Conservation (phyloP, 2,329 filamentous ascomycete species). For the Calonectria pseudoturangicola region DNA sequence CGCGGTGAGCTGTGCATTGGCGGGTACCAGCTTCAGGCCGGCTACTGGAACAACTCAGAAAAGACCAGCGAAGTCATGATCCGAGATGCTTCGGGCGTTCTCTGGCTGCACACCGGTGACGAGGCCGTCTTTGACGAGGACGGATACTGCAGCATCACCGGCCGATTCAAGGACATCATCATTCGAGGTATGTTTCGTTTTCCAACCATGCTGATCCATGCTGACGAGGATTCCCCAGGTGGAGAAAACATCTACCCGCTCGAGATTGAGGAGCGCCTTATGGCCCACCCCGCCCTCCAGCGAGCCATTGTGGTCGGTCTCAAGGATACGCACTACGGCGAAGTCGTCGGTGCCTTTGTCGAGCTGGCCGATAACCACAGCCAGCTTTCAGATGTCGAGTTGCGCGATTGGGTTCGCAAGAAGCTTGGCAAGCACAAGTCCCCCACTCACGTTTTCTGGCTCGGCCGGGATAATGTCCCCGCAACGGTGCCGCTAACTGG, state of each 20-base stretch:
- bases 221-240: constrained; percentile 63
- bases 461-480: constrained; percentile 77
- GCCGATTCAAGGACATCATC: constrained; percentile 87
- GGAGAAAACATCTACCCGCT: constrained; percentile 85
- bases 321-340: constrained; percentile 82
- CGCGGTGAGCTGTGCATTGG: constrained; percentile 86
- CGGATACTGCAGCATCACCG: constrained; percentile 84
- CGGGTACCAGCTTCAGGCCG: constrained; percentile 83
- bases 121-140: constrained; percentile 80
- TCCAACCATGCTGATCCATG: constrained; percentile 26
- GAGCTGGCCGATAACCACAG: constrained; percentile 59
- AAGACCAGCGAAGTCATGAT: constrained; percentile 81
- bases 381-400: constrained; percentile 70
- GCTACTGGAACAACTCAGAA: constrained; percentile 81
- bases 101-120: constrained; percentile 82
- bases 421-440: constrained; percentile 80
- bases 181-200: constrained; percentile 73
- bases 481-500: constrained; percentile 78
- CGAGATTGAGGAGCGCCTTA: constrained; percentile 84
- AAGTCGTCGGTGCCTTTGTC: constrained; percentile 82
- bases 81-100: constrained; percentile 69
- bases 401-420: constrained; percentile 78
- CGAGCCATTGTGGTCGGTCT: constrained; percentile 83
- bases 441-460: constrained; percentile 84
- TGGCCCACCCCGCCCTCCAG: constrained; percentile 76